Evolutionary conservation across 179 eudicot species (phyloP), one percentile per base, ranked within the genome.

Genomic region (Nepenthes alata): DNA sequence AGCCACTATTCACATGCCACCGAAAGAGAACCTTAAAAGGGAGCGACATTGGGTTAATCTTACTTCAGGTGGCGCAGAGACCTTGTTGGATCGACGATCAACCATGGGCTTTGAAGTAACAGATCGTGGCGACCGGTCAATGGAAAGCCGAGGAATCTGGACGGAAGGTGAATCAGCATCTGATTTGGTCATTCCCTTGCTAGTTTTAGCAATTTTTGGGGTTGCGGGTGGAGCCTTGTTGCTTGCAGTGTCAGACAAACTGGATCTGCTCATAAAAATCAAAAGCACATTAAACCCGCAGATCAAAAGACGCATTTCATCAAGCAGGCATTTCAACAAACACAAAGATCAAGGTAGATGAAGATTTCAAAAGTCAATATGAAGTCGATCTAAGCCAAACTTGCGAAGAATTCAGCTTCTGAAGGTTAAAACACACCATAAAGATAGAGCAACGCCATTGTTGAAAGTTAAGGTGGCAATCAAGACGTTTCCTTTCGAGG

Each of bases 81-180:
- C 66, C 68, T 83, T 82, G 51, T 91, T 70, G 44, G 87, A 70
- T 36, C 84, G 75, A 10, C 87, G 83, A 44, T 77, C 83, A 44
- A 75, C 60, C 35, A 73, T 47, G 1, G 96, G 83, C 80, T 87
- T 84, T 0, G 91, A 67, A 54, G 78, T 70, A 47, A 83, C 77
- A 3, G 88, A 61, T 55, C 81, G 71, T 1, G 86, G 87, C 1
- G 98, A 86, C n/a, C 85, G 74, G 59, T 91, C 97, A 6, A 76
- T 57, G 0, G 98, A 84, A 58, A 68, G 61, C 50, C 91, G 76
- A 0, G 86, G 62, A 61, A 64, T 86, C 72, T 61, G 88, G 13
- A 60, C 63, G 49, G 95, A 78, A 56, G 81, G 77, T 5, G 95
- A 77, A 79, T 83, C 87, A 37, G 81, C 81, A 73, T 83, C 85